Evolutionary conservation across 2,329 filamentous ascomycete genomes (phyloP).

Genomic region (Parastagonospora avenae): DNA sequence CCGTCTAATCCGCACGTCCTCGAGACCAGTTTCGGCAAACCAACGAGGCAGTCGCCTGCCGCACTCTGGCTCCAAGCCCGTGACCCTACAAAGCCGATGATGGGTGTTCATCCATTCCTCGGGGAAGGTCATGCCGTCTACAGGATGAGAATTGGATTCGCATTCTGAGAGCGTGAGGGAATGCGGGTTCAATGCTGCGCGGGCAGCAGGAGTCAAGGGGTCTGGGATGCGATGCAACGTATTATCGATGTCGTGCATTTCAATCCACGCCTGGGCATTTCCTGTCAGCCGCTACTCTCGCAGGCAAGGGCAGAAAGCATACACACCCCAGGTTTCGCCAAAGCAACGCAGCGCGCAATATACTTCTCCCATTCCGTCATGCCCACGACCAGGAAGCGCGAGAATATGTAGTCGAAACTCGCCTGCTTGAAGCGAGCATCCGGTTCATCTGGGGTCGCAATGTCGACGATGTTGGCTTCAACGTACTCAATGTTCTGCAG

Average conservation of each 20-base stretch:
- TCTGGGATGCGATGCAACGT: background rate
- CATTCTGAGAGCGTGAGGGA: background rate
- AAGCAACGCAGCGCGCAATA: slow-evolving; percentile 8
- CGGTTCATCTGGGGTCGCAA: slow-evolving; percentile 3
- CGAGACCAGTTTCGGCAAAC: slow-evolving; percentile 4
- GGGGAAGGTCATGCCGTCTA: background rate
- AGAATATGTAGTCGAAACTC: slow-evolving; percentile 62
- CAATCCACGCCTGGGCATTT: background rate
- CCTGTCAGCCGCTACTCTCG: background rate
- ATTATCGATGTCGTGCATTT: background rate
- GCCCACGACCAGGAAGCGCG: slow-evolving; percentile 55
- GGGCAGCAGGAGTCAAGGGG: background rate
- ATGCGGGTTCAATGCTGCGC: background rate
- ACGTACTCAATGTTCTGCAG: slow-evolving; percentile 16
- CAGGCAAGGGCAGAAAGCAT: background rate
- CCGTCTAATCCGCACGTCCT: slow-evolving; percentile 3
- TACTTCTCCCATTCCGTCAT: slow-evolving; percentile 59
- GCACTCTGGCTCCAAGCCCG: background rate
- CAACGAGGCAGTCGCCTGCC: background rate
- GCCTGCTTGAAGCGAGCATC: slow-evolving; percentile 51
- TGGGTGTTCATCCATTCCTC: background rate
- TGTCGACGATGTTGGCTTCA: slow-evolving; percentile 18
- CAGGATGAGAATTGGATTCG: background rate
- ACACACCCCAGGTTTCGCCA: slow-evolving; percentile 50
- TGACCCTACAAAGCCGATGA: background rate